Percentiles rank a stretch among this genome's conserved stretches.
phyloP scores from a whole-genome alignment of 208 protist species.

The Trypanosoma lewisi region DNA sequence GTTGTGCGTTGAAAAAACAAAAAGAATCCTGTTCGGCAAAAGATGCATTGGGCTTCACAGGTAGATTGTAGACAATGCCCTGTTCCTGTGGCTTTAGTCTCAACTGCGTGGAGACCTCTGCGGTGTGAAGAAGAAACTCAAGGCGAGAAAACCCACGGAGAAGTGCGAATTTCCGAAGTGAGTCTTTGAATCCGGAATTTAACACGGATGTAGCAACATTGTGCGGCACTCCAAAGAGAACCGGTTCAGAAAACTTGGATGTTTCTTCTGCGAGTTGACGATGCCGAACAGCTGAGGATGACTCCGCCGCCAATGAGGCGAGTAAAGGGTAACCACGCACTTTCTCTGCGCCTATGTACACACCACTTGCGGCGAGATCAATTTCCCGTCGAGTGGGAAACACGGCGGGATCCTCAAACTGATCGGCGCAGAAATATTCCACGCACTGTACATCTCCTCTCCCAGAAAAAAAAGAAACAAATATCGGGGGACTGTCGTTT shows the following conservation, averaged over 20 bases:
- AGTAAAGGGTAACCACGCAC: slow-evolving; percentile 62
- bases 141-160: slow-evolving; percentile 18
- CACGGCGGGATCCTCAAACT: slow-evolving; percentile 48
- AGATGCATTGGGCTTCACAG: not conserved
- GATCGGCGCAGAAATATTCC: slow-evolving; percentile 77
- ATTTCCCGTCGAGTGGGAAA: slow-evolving; percentile 51
- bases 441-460: slow-evolving; percentile 27
- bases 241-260: slow-evolving; percentile 10
- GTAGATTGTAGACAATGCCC: slow-evolving; percentile 3
- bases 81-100: slow-evolving; percentile 22
- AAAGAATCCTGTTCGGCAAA: not conserved
- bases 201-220: not conserved
- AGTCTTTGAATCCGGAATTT: not conserved
- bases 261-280: slow-evolving; percentile 12
- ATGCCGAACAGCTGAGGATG: slow-evolving; percentile 6
- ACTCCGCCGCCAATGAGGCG: slow-evolving; percentile 18
- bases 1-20: slow-evolving; percentile 75
- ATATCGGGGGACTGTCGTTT: slow-evolving; percentile 46
- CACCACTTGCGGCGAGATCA: slow-evolving; percentile 44
- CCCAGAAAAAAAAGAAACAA: slow-evolving; percentile 43
- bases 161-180: slow-evolving; percentile 12
- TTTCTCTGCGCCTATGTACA: slow-evolving; percentile 33
- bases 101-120: slow-evolving; percentile 1
- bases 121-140: slow-evolving; percentile 22
- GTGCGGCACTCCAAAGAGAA: slow-evolving; percentile 7